Evolutionary conservation across 805 yeast genomes (phyloP).

Genomic region (Pichia membranifaciens): DNA sequence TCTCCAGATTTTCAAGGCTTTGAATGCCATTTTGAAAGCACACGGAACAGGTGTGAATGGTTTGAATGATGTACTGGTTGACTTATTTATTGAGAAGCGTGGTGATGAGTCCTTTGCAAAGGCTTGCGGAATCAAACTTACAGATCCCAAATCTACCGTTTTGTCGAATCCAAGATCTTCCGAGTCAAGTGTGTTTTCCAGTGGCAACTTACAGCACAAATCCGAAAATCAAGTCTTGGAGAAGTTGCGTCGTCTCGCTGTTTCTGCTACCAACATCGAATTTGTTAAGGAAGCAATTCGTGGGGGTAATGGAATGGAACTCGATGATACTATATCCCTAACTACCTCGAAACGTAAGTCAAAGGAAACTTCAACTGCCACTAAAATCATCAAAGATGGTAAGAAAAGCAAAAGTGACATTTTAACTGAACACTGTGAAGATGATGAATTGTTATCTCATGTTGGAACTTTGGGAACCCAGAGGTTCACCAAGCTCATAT

Average conservation of each 20-base stretch:
- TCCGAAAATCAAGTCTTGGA: constrained; percentile 1
- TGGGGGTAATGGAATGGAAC: neutral
- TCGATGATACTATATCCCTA: neutral
- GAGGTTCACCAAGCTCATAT: constrained; percentile 17
- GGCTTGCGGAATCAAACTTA: constrained; percentile 1
- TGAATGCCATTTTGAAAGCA: constrained; percentile 22
- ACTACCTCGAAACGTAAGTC: neutral
- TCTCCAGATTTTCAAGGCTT: constrained; percentile 23
- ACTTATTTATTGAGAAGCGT: constrained; percentile 13
- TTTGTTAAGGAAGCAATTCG: constrained; percentile 1
- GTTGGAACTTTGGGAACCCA: constrained; percentile 12
- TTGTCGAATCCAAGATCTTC: neutral
- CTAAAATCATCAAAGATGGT: neutral
- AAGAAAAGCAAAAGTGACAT: neutral
- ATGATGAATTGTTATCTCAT: constrained; percentile 9
- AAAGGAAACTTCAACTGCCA: neutral
- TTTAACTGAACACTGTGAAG: constrained; percentile 3
- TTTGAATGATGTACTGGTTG: constrained; percentile 11
- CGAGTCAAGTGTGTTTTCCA: neutral
- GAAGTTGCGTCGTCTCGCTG: constrained; percentile 3
- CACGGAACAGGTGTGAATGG: constrained; percentile 7
- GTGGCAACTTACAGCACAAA: neutral
- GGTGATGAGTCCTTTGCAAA: constrained; percentile 10
- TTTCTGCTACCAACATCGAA: constrained; percentile 7
- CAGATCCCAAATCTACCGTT: neutral